Base-by-base conservation (phyloP, 2,329 filamentous ascomycete species). In the Cryphonectria carpinicola region DNA sequence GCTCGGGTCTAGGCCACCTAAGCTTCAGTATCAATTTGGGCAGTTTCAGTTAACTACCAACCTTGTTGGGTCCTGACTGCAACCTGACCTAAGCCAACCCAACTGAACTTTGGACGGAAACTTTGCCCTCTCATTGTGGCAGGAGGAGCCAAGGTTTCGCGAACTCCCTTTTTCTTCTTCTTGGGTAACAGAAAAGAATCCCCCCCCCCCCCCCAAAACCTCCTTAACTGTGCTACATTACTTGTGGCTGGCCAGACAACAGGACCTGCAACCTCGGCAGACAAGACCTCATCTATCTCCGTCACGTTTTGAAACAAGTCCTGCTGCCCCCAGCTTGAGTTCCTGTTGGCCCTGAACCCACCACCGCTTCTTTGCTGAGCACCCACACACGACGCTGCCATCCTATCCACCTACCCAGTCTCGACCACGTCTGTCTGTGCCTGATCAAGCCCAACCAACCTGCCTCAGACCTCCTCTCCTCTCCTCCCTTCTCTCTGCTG, bases 201-300 rank as follows among this genome's bases (percentile, higher is more conserved):
- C 37, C 35, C 35, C 35, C 35, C 35, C 39, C 39, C 13, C 6
- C 39, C 13, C 14, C 11, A 17, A 14, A 22, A n/a, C 54, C 54
- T 58, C 54, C 54, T 58, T 58, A 35, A 35, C 54, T 32, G 54
- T 58, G 54, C 54, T 35, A 58, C 54, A 19, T 35, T 13, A 19
- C 11, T 32, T 32, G 54, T 58, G 54, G 54, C 54, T 8, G 25
- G 54, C 54, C 54, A 58, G 54, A 58, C 28, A 74, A 72, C 72
- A 58, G 25, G 54, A 58, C 60, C 35, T 39, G 60, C 60, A 62
- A 39, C 60, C 60, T 58, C 54, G 54, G 54, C 54, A 58, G 76
- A 75, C 76, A 78, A 77, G 32, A 75, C 68, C 43, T 74, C 69
- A 76, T 72, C 73, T 77, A 69, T 76, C 77, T 73, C 69, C 78